These are phyloP conservation scores for Globisporangium cystogenes DNA, from an alignment of 352 stramenopile genomes.

Conservation along the genomic window DNA sequence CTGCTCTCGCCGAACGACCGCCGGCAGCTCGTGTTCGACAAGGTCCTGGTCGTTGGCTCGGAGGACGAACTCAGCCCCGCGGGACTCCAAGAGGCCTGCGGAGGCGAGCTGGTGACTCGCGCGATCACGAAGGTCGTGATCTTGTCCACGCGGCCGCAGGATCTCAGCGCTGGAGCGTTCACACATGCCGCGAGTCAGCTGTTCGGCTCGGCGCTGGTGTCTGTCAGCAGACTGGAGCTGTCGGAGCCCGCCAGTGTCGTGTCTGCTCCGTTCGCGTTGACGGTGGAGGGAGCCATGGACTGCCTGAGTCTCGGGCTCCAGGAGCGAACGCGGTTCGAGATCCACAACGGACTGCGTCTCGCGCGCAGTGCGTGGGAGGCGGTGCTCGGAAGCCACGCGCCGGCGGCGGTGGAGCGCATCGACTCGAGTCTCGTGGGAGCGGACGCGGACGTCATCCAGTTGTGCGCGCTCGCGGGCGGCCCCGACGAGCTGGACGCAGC, in stretches of 20 bases:
- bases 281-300: conserved; percentile 11
- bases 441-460: conserved; percentile 18
- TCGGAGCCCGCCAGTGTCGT: conserved; percentile 5
- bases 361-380: conserved; percentile 1
- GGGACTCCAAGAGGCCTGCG: conserved; percentile 1
- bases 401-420: conserved; percentile 16
- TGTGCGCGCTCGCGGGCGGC: conserved; percentile 19
- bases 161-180: background rate
- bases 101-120: background rate
- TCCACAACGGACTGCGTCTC: conserved; percentile 2
- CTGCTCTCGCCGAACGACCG: conserved; percentile 3
- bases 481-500: background rate
- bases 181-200: background rate
- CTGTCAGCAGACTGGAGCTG: conserved; percentile 14
- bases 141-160: conserved; percentile 17
- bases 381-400: conserved; percentile 2
- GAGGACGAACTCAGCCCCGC: background rate
- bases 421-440: conserved; percentile 32
- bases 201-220: conserved; percentile 1
- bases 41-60: conserved; percentile 9
- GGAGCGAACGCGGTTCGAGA: conserved; percentile 9
- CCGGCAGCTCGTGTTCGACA: conserved; percentile 17
- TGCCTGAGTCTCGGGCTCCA: conserved; percentile 9
- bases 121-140: conserved; percentile 19
- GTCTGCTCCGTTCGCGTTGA: conserved; percentile 8